Evolutionary conservation across 768 basidiomycete genomes (phyloP).

Genomic region (Serendipita sp.): DNA sequence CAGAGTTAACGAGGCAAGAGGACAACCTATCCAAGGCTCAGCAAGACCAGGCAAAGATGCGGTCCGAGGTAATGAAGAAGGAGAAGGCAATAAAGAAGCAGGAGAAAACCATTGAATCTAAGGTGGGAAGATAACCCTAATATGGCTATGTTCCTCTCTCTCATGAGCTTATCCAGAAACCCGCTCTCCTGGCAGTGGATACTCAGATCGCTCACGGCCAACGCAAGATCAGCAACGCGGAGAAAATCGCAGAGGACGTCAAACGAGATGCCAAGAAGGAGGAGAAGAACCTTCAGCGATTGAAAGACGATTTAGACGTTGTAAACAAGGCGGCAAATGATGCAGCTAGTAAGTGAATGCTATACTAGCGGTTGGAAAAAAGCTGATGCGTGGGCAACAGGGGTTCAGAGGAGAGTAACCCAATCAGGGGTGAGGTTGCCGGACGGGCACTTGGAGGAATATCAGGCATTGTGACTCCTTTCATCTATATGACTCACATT

Average conservation of each 20-base stretch:
- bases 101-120: constrained; percentile 74
- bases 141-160: neutral
- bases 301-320: constrained; percentile 48
- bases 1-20: constrained; percentile 56
- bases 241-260: constrained; percentile 45
- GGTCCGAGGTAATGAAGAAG: constrained; percentile 59
- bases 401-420: constrained; percentile 57
- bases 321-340: constrained; percentile 55
- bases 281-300: constrained; percentile 33
- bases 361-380: neutral
- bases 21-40: constrained; percentile 55
- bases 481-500: neutral
- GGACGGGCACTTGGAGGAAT: constrained; percentile 75
- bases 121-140: constrained; percentile 27
- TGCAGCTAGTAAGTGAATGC: constrained; percentile 47
- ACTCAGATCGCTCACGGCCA: constrained; percentile 77
- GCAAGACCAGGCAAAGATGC: constrained; percentile 62
- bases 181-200: constrained; percentile 67
- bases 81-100: constrained; percentile 82
- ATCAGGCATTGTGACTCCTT: constrained; percentile 51
- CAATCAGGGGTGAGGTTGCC: constrained; percentile 62
- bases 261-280: constrained; percentile 39
- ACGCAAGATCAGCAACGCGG: constrained; percentile 60
- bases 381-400: constrained; percentile 21
- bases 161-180: constrained; percentile 37